Base-by-base conservation (phyloP, 1,139 yeast species). In the Candida mesenterica region DNA sequence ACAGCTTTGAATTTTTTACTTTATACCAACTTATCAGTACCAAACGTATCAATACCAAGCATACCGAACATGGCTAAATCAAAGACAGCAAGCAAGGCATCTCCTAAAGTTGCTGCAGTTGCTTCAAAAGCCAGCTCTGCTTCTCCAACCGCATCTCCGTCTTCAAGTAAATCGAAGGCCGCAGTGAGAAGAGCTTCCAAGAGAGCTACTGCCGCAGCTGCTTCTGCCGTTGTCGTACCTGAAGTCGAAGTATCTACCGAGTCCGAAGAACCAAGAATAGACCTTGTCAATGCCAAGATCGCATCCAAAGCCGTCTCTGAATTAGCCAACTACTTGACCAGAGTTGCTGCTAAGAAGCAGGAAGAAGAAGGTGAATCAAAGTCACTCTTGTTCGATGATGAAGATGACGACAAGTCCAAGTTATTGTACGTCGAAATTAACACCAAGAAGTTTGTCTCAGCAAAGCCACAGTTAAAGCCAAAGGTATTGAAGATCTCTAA, bases 381-480 rank as follows among this genome's bases (percentile, higher is more conserved):
- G 42, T 42, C 56, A 46, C 48, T 61, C 30, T 61, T 69, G 45
- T 68, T 67, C 34, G 57, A 59, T 16, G 62, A 64, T 31, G 72
- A 68, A 34, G 68, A 75, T 38, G 81, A 75, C 24, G 82, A 72
- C 39, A 84, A 76, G 32, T 75, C 69, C 20, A 60, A 63, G 31
- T 67, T 65, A 48, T 66, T 72, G 48, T 79, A 70, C 46, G 62
- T 88, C 38, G 83, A 79, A 48, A 61, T 89, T 43, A 77, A 80
- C 30, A 68, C 79, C 46, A 79, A 78, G 54, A 80, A 82, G 53
- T 83, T 75, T 48, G 76, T 79, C 50, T 61, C 83, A 4, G 65
- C 77, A 31, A 75, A 77, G 51, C 81, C 83, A 45, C 70, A 71
- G 39, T 76, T 88, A 53, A 89, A 89, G 62, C 94, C 96, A 30